Base-by-base conservation (phyloP, 441 rosid genomes). In the Mallotus repandus region DNA sequence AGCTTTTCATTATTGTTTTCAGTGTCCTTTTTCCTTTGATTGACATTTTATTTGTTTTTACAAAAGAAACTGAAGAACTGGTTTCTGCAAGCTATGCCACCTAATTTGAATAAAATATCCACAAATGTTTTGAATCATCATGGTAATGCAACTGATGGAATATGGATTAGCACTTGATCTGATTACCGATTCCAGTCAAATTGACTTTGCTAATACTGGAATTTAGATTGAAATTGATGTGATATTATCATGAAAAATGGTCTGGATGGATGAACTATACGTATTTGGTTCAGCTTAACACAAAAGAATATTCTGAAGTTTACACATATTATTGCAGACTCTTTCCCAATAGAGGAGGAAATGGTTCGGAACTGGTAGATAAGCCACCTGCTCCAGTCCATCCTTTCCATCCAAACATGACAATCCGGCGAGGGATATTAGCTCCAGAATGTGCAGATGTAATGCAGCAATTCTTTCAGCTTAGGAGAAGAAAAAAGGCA, bases 401-500 rank as follows among this genome's bases (percentile, higher is more conserved):
- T 79, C 98, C 97, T 9, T 96, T 91, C 80, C 99, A 96, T 79
- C 96, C 99, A 8, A 96, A 89, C 46, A 93, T 96, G 93, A 82
- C 74, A 48, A 86, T 93, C 72, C 85, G 97, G 52, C 88, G 97
- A 5, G 97, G 97, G 70, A 84, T 92, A 77, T 77, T 96, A 64
- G 90, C 84, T 63, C 76, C 89, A 22, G 96, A 93, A 76, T 96
- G 99, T 77, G 93, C 97, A n/a, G 92, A 90, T 74, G 77, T 63
- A 55, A 96, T 96, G 99, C 93, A 90, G 64, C 93, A 89, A 68
- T 96, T 96, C 81, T 93, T 96, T 84, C 97, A 90, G 82, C 89
- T 88, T 57, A 83, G 99, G 80, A 90, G 97, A 83, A 90, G 80
- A 89, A 90, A 88, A 79, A 90, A 87, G 73, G 84, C 73, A 72